Evolutionary conservation across 2,329 filamentous ascomycete genomes (phyloP).

Genomic region (Teratosphaeria destructans): DNA sequence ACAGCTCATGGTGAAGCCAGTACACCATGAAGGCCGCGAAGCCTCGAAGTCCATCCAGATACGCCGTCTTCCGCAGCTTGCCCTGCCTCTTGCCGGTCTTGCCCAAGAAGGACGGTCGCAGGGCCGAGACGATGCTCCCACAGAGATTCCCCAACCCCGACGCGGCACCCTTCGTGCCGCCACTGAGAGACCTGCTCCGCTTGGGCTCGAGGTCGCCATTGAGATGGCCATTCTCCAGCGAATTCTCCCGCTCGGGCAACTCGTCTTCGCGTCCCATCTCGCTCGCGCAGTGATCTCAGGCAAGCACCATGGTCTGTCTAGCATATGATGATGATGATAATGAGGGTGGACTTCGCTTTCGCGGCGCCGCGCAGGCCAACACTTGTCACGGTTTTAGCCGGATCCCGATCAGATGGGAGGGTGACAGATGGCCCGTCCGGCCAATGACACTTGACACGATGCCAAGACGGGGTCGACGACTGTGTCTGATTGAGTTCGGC

Average conservation of each 20-base stretch:
- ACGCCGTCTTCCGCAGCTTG: conserved; percentile 43
- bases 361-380: background rate
- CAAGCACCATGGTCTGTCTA: background rate
- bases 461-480: background rate
- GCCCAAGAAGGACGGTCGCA: conserved; percentile 1
- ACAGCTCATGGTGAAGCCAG: conserved; percentile 48
- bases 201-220: background rate
- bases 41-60: conserved; percentile 55
- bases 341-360: background rate
- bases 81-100: background rate
- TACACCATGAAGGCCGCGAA: conserved; percentile 59
- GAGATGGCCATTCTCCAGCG: conserved; percentile 2
- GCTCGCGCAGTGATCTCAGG: background rate
- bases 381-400: background rate
- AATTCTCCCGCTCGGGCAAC: conserved; percentile 1
- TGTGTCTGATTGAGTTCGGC: background rate
- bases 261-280: background rate
- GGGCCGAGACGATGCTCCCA: background rate
- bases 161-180: background rate
- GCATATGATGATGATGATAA: background rate
- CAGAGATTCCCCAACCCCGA: background rate
- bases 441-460: background rate
- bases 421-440: background rate
- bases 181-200: background rate
- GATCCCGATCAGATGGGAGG: background rate